phyloP scores from a whole-genome alignment of 2,329 filamentous ascomycete genomes.

The Orbilia ellipsospora region DNA sequence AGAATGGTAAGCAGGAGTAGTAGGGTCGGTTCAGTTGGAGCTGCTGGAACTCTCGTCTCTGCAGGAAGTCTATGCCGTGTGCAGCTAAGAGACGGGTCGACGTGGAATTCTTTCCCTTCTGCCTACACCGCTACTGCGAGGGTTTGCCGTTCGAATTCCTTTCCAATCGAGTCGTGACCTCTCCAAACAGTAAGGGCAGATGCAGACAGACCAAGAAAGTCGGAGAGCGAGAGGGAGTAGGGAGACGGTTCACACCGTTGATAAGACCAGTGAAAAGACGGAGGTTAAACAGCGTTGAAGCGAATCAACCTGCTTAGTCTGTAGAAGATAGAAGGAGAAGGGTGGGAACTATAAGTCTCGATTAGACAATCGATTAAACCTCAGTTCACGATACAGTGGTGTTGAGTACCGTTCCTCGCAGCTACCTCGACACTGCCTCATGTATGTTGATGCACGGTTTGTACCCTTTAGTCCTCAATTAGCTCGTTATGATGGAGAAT shows the following conservation, averaged over 20 bases:
- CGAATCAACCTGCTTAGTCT: slow-evolving; percentile 49
- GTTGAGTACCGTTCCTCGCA: slow-evolving; percentile 23
- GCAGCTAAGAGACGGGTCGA: slow-evolving; percentile 52
- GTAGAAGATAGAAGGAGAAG: slow-evolving; percentile 34
- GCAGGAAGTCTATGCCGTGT: slow-evolving; percentile 54
- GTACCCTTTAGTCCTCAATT: slow-evolving; percentile 34
- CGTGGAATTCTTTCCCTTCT: slow-evolving; percentile 50
- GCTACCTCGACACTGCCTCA: slow-evolving; percentile 53
- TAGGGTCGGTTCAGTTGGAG: slow-evolving; percentile 13
- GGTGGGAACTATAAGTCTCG: slow-evolving; percentile 39
- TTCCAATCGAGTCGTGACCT: slow-evolving; percentile 40
- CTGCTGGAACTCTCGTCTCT: slow-evolving; percentile 32
- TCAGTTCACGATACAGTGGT: slow-evolving; percentile 44
- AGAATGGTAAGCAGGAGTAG: slow-evolving; percentile 6
- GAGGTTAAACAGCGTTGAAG: slow-evolving; percentile 47
- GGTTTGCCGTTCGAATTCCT: slow-evolving; percentile 44
- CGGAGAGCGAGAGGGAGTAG: slow-evolving; percentile 16
- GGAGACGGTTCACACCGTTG: slow-evolving; percentile 13
- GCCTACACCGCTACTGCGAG: slow-evolving; percentile 34
- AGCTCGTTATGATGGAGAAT: slow-evolving; percentile 24
- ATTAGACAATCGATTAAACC: slow-evolving; percentile 18
- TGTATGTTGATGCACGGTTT: slow-evolving; percentile 46
- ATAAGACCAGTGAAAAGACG: slow-evolving; percentile 47
- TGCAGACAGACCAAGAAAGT: not conserved
- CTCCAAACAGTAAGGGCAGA: slow-evolving; percentile 29